phyloP scores from a whole-genome alignment of 1,284 basidiomycete genomes.

The Leccinum variabile region DNA sequence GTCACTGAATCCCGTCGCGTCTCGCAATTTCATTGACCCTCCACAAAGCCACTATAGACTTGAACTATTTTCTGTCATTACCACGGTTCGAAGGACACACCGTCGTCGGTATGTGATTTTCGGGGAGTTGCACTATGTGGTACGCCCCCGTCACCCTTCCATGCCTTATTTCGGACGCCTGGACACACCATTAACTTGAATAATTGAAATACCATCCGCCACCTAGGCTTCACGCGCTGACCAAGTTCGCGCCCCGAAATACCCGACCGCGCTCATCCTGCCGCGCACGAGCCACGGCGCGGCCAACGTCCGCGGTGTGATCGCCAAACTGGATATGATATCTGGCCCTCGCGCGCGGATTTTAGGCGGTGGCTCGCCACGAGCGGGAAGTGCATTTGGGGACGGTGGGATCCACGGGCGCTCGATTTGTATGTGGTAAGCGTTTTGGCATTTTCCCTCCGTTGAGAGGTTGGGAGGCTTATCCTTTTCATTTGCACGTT shows the following conservation, averaged over 20 bases:
- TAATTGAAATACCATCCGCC: not conserved
- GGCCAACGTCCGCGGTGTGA: slow-evolving; percentile 31
- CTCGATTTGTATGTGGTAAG: slow-evolving; percentile 30
- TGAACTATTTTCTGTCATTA: slow-evolving; percentile 26
- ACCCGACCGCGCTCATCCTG: slow-evolving; percentile 25
- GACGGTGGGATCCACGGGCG: slow-evolving; percentile 29
- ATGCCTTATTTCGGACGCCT: not conserved
- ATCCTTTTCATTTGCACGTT: not conserved
- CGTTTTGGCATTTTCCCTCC: not conserved
- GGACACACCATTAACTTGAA: not conserved
- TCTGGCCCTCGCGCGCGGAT: slow-evolving; percentile 25
- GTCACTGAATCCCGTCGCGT: not conserved
- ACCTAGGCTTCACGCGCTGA: slow-evolving; percentile 25
- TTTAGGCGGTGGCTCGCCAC: slow-evolving; percentile 24
- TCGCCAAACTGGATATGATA: slow-evolving; percentile 23
- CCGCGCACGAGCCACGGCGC: slow-evolving; percentile 29
- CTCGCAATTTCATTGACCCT: not conserved
- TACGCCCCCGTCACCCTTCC: slow-evolving; percentile 4
- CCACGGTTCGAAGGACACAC: slow-evolving; percentile 25
- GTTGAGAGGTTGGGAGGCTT: not conserved
- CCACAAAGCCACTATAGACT: slow-evolving; percentile 25
- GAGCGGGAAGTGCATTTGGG: slow-evolving; percentile 24
- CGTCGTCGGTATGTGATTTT: slow-evolving; percentile 30
- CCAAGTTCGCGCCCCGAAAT: slow-evolving; percentile 16
- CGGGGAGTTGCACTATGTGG: slow-evolving; percentile 33